Conservation (phyloP, 2,329 filamentous ascomycete genomes). For the Fusarium marasasianum region DNA sequence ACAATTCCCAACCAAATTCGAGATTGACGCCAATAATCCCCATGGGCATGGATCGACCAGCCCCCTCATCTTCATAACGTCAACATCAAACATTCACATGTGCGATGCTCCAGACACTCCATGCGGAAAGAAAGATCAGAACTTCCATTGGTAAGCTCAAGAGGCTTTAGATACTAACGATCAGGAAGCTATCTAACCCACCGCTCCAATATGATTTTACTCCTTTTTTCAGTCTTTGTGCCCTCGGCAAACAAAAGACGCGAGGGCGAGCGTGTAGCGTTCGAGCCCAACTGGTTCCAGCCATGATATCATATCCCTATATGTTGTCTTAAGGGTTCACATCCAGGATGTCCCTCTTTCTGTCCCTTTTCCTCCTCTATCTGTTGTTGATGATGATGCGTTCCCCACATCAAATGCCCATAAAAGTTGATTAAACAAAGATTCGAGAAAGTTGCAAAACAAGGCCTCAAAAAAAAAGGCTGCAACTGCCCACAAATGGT, state of each 20-base stretch:
- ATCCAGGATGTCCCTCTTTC: constrained; percentile 27
- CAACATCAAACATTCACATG: neutral
- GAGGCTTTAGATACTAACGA: constrained; percentile 31
- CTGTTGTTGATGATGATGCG: constrained; percentile 28
- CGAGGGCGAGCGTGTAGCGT: constrained; percentile 25
- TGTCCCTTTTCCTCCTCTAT: constrained; percentile 35
- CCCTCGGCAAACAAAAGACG: constrained; percentile 29
- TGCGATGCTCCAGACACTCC: neutral
- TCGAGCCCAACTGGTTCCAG: constrained; percentile 31
- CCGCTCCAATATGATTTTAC: constrained; percentile 38
- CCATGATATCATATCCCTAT: constrained; percentile 36
- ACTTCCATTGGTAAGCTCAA: constrained; percentile 43
- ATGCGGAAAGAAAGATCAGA: constrained; percentile 39
- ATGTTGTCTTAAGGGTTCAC: constrained; percentile 12
- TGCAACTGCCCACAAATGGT: constrained; percentile 28
- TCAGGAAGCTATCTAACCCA: constrained; percentile 43
- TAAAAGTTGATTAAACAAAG: constrained; percentile 42
- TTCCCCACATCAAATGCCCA: constrained; percentile 26
- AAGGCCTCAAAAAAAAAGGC: constrained; percentile 4
- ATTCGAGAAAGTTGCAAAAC: constrained; percentile 43
- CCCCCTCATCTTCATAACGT: neutral
- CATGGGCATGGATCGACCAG: neutral
- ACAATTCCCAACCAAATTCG: neutral
- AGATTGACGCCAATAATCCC: neutral
- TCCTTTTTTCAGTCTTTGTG: constrained; percentile 39